Conservation (phyloP, 2,329 filamentous ascomycete species). For the Ilyonectria robusta region DNA sequence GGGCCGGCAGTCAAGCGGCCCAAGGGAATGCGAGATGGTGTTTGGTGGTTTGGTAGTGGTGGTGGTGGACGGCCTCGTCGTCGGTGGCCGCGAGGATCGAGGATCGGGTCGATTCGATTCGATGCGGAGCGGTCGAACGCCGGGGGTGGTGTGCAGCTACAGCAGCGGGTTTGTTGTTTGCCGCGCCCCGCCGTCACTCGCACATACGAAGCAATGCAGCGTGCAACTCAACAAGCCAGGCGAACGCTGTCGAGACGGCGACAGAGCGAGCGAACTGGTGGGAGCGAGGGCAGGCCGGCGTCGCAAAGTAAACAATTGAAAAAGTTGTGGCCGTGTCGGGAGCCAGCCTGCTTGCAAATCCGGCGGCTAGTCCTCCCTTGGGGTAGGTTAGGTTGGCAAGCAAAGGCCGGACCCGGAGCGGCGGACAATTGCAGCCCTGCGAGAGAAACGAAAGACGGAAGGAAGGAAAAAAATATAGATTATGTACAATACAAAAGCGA, state of each 20-base stretch:
- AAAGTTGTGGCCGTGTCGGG: conserved; percentile 19
- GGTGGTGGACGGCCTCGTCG: not conserved
- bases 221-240: conserved; percentile 24
- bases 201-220: conserved; percentile 30
- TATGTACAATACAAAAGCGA: conserved; percentile 24
- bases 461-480: conserved; percentile 8
- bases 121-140: not conserved
- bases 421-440: not conserved
- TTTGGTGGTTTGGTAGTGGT: conserved; percentile 29
- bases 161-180: not conserved
- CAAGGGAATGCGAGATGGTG: conserved; percentile 30
- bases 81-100: not conserved
- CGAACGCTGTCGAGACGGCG: conserved; percentile 24
- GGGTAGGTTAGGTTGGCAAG: not conserved
- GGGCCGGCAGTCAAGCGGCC: conserved; percentile 39
- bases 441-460: not conserved
- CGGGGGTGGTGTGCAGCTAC: not conserved
- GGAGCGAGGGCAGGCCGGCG: conserved; percentile 39
- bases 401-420: not conserved
- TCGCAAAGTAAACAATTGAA: conserved; percentile 45
- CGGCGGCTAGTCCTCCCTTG: conserved; percentile 2
- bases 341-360: too few relatives aligned
- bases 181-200: not conserved
- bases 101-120: conserved; percentile 3
- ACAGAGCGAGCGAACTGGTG: conserved; percentile 34